A percentile compares a stretch with the other conserved stretches of the same genome.
Evolutionary conservation across 2,329 filamentous ascomycete genomes (phyloP).

Genomic region (Cordyceps militaris): DNA sequence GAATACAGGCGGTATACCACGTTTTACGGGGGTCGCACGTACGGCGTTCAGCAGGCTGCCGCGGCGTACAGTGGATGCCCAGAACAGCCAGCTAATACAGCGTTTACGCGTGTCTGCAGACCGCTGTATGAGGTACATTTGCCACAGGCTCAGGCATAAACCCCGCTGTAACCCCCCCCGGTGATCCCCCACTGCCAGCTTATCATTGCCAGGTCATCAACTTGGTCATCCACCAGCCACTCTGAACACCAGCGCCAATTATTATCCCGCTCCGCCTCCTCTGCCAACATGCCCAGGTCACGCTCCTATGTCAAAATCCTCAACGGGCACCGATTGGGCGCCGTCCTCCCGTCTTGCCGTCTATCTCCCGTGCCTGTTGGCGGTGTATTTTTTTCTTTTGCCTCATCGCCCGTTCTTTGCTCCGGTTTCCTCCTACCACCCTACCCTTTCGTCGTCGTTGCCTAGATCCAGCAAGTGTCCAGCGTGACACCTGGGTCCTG

Average conservation of each 20-base stretch:
- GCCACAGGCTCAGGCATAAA: no score
- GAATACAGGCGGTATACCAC: background rate
- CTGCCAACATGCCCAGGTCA: background rate
- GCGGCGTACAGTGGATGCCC: background rate
- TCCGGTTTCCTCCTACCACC: background rate
- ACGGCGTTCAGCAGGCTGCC: background rate
- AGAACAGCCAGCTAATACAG: background rate
- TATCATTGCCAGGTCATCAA: background rate
- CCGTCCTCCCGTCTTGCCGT: background rate
- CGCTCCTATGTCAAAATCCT: background rate
- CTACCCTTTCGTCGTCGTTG: no score
- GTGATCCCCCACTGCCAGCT: background rate
- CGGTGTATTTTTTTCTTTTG: background rate
- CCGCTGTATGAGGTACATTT: no score
- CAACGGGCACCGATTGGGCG: constrained; percentile 2
- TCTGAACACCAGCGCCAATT: background rate
- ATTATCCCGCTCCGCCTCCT: background rate
- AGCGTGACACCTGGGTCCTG: constrained; percentile 1
- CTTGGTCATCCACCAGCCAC: background rate
- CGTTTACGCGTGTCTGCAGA: background rate
- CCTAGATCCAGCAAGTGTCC: background rate
- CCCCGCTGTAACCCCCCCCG: no score
- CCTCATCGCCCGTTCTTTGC: background rate
- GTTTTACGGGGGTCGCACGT: background rate
- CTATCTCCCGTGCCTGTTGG: background rate